Percentiles rank a stretch among this genome's conserved stretches.
phyloP scores from a whole-genome alignment of 1,139 yeast genomes.

The Diutina pseudorugosa region DNA sequence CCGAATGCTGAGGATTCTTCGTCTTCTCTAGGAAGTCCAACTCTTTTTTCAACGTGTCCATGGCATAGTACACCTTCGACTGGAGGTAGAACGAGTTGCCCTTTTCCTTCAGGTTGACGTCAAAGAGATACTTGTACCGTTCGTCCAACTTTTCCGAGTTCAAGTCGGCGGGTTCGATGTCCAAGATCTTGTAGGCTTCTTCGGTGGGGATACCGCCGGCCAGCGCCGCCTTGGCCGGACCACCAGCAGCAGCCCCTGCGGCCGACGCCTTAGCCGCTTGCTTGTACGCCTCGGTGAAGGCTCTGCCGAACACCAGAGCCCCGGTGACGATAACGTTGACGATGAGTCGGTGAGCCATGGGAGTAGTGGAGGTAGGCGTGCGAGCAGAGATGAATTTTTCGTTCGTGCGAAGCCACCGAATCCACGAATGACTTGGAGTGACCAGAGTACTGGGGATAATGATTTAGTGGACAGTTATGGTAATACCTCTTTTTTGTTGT shows the following conservation, averaged over 20 bases:
- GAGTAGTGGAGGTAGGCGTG: slow-evolving; percentile 5
- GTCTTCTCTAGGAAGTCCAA: slow-evolving; percentile 29
- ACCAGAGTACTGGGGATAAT: too few relatives aligned
- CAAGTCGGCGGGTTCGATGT: slow-evolving; percentile 51
- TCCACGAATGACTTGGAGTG: too few relatives aligned
- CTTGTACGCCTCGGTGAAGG: slow-evolving; percentile 92
- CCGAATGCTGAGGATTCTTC: slow-evolving; percentile 9
- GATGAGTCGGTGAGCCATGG: slow-evolving; percentile 82
- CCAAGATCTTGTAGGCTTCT: slow-evolving; percentile 86
- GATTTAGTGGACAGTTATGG: too few relatives aligned
- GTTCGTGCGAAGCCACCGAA: background rate
- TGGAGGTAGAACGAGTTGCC: slow-evolving; percentile 91
- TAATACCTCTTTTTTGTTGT: too few relatives aligned
- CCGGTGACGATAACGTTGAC: slow-evolving; percentile 90
- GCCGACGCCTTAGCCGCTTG: slow-evolving; percentile 90
- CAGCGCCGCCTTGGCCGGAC: slow-evolving; percentile 34
- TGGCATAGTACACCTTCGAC: slow-evolving; percentile 72
- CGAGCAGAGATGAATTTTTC: background rate
- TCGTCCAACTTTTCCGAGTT: slow-evolving; percentile 52
- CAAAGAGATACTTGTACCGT: slow-evolving; percentile 74
- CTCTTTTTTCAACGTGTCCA: slow-evolving; percentile 36
- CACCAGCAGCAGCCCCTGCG: slow-evolving; percentile 35
- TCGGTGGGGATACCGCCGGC: slow-evolving; percentile 74
- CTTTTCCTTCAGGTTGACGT: slow-evolving; percentile 82
- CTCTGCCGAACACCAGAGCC: slow-evolving; percentile 90